Base-by-base conservation (phyloP, 1,284 basidiomycete genomes). In the Cystobasidium slooffiae region DNA sequence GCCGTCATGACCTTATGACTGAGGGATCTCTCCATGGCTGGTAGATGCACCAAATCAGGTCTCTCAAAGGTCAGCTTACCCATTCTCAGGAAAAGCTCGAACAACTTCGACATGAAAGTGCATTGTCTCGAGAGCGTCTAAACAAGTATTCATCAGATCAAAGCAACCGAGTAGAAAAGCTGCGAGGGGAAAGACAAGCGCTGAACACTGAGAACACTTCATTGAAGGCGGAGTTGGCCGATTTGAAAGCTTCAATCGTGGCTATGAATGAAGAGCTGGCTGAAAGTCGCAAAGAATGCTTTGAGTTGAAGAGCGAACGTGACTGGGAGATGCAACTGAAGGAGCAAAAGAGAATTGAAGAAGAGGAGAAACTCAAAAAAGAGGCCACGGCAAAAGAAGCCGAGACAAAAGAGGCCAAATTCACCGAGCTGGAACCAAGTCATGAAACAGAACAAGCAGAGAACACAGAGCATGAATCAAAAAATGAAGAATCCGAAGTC, bases 71-170 rank as follows among this genome's bases (percentile, higher is more conserved):
- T 31, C 70, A 73, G 43, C 52, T 73, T 14, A 58, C 46, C 12
- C 49, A 55, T 47, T 53, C 70, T 5, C 62, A 73, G 39, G 43
- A 73, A n/a, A 73, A 59, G 51, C 70, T 73, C 6, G 58, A 59
- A 24, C 62, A 65, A 41, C 46, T 73, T 10, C 62, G 70, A n/a
- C 62, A 73, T 20, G 70, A 73, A 59, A 61, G 56, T 41, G 70
- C 62, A 39, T 14, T 56, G 43, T 65, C 62, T 6, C 70, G 70
- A 12, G 70, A 73, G 47, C 24, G 56, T 5, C 55, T 73, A 14
- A 73, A 73, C 41, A 59, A 66, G 20, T 73, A 73, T 46, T 65
- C 70, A 20, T 43, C 44, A 12, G 49, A 64, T 51, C 70, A 73
- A 43, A 62, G 49, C 20, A 59, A 58, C 10, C 51, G 70, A 53